Percentiles rank a stretch among this genome's conserved stretches.
Evolutionary conservation across 192 early-diverging fungal genomes (phyloP).

Genomic region (Podila epicladia): DNA sequence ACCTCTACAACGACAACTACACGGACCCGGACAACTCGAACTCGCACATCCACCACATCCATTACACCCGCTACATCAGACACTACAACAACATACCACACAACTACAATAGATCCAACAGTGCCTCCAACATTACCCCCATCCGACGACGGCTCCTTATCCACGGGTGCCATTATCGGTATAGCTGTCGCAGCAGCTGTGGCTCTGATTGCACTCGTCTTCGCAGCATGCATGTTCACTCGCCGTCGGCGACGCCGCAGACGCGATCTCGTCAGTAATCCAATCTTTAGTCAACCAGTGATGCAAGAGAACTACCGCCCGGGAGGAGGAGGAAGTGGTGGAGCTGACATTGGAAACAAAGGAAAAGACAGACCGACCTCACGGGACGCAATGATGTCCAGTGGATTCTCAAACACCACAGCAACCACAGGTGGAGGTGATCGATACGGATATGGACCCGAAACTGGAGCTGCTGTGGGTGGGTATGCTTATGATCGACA

Average conservation of each 20-base stretch:
- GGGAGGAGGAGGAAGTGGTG: neutral
- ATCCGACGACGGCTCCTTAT: neutral
- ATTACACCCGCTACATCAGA: neutral
- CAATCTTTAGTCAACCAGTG: neutral
- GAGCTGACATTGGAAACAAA: neutral
- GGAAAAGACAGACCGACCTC: conserved; percentile 1
- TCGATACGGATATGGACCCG: neutral
- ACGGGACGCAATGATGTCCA: neutral
- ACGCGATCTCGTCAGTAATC: neutral
- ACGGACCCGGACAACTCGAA: neutral
- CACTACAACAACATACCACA: neutral
- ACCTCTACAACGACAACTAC: neutral
- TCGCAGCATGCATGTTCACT: neutral
- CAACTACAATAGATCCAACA: neutral
- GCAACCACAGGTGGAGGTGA: neutral
- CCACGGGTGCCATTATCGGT: conserved; percentile 21
- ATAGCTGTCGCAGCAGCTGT: conserved; percentile 17
- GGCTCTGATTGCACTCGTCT: neutral
- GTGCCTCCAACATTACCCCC: conserved; percentile 6
- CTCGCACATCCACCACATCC: neutral
- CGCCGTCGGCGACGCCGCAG: conserved; percentile 7
- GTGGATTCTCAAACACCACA: conserved; percentile 2
- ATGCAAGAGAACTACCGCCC: conserved; percentile 10
- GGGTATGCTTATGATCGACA: conserved; percentile 4
- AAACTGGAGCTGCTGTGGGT: neutral